Base-by-base conservation (phyloP, 495 filamentous ascomycete genomes). In the Podospora anserina region DNA sequence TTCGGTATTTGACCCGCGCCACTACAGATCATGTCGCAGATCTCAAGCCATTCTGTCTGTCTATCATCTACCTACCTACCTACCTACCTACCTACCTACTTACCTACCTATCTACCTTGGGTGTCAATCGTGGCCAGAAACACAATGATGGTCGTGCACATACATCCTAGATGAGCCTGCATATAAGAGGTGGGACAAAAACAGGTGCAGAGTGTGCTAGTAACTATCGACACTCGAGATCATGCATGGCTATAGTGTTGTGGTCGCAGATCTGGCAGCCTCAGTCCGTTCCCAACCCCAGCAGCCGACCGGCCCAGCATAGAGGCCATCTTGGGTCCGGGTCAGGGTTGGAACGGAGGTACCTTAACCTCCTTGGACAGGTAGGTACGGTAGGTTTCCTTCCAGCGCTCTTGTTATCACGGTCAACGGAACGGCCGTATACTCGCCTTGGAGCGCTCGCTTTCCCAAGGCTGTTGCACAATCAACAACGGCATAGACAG, bases 1-100 rank as follows among this genome's bases (percentile, higher is more conserved):
- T 65, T 71, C 74, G 68, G 73, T 60, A 74, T 61, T 68, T 56
- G 57, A 66, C 23, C 66, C 63, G 70, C 71, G 65, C 27, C 65
- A 72, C 68, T 53, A 55, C 27, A 56, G 3, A 64, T 64, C 56
- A 11, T 68, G 64, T 66, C 65, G 63, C 69, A 69, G 66, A 69
- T 69, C 57, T 49, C 30, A 32, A 32, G 30, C 30, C 30, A 32
- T 32, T 32, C 4, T 7, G 30, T 32, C 30, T 32, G 30, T 32
- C 30, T 32, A 32, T 32, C 30, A 32, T 32, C 23, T 23, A 23
- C 23, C 23, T 23, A 23, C 23, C 23, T 23, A 23, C 23, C 23
- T 23, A 23, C 23, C 23, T 23, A 23, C 23, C 23, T 23, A 23
- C 23, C 23, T 23, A 23, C 23, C 1, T 23, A 23, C 23, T 1